Conservation (phyloP, 129 eudicot genomes). For the Lonicera japonica region DNA sequence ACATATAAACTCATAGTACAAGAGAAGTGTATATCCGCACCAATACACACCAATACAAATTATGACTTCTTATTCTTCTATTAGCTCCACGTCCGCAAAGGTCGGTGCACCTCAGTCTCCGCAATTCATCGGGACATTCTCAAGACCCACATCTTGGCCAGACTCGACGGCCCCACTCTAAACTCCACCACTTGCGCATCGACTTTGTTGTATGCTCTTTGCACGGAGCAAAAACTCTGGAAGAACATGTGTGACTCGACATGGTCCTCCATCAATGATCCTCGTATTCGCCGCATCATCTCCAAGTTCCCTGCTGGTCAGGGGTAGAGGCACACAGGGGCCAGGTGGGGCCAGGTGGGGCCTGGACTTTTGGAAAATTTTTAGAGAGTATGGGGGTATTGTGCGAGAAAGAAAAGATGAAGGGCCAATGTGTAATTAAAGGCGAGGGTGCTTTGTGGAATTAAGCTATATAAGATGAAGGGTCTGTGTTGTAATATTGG, state of each 20-base stretch:
- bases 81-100: neutral
- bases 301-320: slow-evolving; percentile 27
- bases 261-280: slow-evolving; percentile 37
- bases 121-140: slow-evolving; percentile 11
- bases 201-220: slow-evolving; percentile 10
- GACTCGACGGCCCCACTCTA: slow-evolving; percentile 34
- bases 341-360: no score
- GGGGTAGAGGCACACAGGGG: no score
- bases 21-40: no score
- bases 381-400: no score
- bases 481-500: no score
- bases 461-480: no score
- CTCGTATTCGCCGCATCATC: slow-evolving; percentile 17
- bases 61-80: neutral
- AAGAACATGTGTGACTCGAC: slow-evolving; percentile 19
- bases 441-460: no score
- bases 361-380: no score
- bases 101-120: neutral
- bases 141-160: slow-evolving; percentile 31
- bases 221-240: slow-evolving; percentile 32
- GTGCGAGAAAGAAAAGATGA: no score
- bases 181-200: slow-evolving; percentile 32
- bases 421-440: no score
- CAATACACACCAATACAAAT: no score
- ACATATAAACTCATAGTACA: no score